Evolutionary conservation across 2,329 filamentous ascomycete species (phyloP), one percentile per base, ranked within the genome.

Genomic region (Ceratocystis papillata): DNA sequence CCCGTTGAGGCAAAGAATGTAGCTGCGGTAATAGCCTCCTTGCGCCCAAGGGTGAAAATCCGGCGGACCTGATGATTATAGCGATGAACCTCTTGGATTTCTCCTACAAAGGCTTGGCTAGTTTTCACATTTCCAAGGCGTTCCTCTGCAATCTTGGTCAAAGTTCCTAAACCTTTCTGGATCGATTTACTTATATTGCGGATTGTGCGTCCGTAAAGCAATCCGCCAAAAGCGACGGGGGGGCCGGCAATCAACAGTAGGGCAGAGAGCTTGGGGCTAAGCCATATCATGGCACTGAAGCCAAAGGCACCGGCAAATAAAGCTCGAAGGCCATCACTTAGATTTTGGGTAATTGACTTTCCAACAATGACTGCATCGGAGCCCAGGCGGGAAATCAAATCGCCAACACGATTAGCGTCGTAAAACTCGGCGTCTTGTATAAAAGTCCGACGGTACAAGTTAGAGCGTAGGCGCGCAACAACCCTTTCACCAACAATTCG

Each of bases 401-500:
- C 94, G 74, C 94, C 94, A 30, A 96, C 92, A 30, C 94, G 84
- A 77, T 99, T 99, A 48, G 94, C 94, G 74, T 99, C 94, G 73
- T 99, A 99, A 78, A 99, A 99, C 73, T 97, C 94, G 67, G 94
- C 94, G 75, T 99, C 94, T 75, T 99, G 94, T n/a, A 94, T 83
- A 71, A 95, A 96, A 0, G 94, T 99, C 69, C 88, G 85, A 70
- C 90, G 85, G 78, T 96, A 99, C 3, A 99, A 84, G 73, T 90
- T 88, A 17, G 92, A 93, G 68, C 94, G 85, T 65, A 99, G 81
- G 70, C 93, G 85, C 10, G 93, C 87, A 65, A 99, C 94, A 67
- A 99, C 94, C 53, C 94, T 84, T 76, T 99, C 94, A 69, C 94
- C 95, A 6, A 99, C 90, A 69, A 97, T 94, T 30, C 94, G 86